A percentile compares a stretch with the other conserved stretches of the same genome.
Evolutionary conservation across 2,329 filamentous ascomycete genomes (phyloP).

Genomic region (Fusarium equiseti): DNA sequence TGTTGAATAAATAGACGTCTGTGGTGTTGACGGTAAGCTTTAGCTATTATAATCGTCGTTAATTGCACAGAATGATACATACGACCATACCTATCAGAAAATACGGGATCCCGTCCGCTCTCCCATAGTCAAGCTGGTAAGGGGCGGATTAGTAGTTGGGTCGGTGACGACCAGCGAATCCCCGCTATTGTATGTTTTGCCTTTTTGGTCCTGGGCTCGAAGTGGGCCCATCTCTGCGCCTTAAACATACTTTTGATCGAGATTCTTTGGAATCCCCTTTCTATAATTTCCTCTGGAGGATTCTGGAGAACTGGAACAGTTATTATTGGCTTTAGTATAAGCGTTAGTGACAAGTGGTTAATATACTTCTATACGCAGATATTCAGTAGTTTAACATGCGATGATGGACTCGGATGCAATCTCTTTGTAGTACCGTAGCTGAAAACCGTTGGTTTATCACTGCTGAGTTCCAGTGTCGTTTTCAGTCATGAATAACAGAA

Average conservation of each 20-base stretch:
- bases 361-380: too few relatives aligned
- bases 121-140: neutral
- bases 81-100: neutral
- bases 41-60: neutral
- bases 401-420: neutral
- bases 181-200: neutral
- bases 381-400: neutral
- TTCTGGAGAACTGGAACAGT: too few relatives aligned
- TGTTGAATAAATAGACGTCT: too few relatives aligned
- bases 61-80: accelerated
- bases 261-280: neutral
- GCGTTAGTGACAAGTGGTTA: too few relatives aligned
- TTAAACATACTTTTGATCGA: neutral
- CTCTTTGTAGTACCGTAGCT: too few relatives aligned
- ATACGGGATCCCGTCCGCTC: neutral
- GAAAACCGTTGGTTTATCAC: neutral
- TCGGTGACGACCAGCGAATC: neutral
- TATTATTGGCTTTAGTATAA: too few relatives aligned
- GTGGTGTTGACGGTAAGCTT: too few relatives aligned
- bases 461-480: neutral
- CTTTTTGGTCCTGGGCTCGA: neutral
- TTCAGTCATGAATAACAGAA: neutral
- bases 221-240: neutral
- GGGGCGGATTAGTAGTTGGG: neutral
- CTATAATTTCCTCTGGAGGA: neutral